These are phyloP conservation scores for Hericium erinaceus DNA, from an alignment of 768 basidiomycete species.

Conservation along the genomic window DNA sequence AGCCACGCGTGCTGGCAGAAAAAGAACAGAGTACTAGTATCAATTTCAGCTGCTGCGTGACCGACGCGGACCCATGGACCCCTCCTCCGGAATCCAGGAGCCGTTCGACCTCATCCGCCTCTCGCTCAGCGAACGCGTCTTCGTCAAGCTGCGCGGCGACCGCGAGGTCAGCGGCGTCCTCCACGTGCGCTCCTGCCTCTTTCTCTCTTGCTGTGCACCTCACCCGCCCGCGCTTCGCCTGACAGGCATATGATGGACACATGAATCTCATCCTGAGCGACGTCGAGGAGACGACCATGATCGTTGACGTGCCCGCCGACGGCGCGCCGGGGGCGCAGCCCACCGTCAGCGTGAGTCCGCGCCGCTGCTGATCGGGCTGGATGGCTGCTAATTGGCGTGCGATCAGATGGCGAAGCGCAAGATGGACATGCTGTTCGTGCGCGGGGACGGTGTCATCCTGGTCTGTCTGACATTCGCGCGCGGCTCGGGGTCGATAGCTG, in stretches of 20 bases:
- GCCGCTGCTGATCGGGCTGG: neutral
- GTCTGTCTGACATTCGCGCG: slow-evolving; percentile 35
- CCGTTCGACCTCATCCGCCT: slow-evolving; percentile 96
- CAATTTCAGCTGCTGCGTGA: neutral
- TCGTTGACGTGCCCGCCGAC: slow-evolving; percentile 78
- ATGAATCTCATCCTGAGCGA: slow-evolving; percentile 99
- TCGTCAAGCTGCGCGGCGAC: slow-evolving; percentile 94
- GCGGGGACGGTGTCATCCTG: slow-evolving; percentile 95
- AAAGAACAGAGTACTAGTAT: neutral
- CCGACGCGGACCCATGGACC: slow-evolving; percentile 43
- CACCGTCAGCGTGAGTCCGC: slow-evolving; percentile 50
- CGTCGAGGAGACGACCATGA: slow-evolving; percentile 94
- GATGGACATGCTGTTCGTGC: slow-evolving; percentile 96
- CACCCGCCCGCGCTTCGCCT: neutral
- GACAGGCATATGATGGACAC: slow-evolving; percentile 97
- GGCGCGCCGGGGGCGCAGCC: slow-evolving; percentile 45
- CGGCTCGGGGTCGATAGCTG: slow-evolving; percentile 3
- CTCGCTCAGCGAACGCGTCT: slow-evolving; percentile 94
- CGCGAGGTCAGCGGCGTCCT: slow-evolving; percentile 85
- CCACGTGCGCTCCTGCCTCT: slow-evolving; percentile 55
- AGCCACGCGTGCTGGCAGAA: neutral
- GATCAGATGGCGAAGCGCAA: slow-evolving; percentile 81
- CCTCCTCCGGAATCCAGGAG: slow-evolving; percentile 75
- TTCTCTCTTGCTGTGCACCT: slow-evolving; percentile 4
- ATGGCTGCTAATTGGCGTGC: neutral